Evolutionary conservation across 805 yeast species (phyloP), one percentile per base, ranked within the genome.

Genomic region (Metschnikowia baotianmanensis): DNA sequence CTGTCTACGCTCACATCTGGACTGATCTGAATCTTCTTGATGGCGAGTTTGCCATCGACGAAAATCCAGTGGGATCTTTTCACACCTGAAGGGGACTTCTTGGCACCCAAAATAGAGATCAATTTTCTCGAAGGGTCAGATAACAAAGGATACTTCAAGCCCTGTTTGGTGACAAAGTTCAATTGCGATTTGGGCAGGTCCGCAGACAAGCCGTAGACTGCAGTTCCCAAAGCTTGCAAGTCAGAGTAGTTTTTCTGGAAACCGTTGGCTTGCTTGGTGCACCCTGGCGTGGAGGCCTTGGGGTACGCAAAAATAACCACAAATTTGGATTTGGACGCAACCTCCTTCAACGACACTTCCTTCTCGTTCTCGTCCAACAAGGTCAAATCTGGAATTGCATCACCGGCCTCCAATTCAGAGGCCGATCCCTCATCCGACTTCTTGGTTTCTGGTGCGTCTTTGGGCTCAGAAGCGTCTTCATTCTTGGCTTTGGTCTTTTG

Each of bases 1-100:
- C 75, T 74, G 32, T 60, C 63, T 44, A 79, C 65, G 63, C 89
- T 82, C 21, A 46, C 57, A 40, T 70, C 74, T 1, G 74, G 74
- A 43, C 79, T 71, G 41, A 83, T 72, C 40, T 70, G 74, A 46
- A 80, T 64, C 47, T 72, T 74, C 46, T 71, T 76, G 34, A 72
- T 65, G 31, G 65, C 68, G 51, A 89, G 71, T 47, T 78, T 74
- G 11, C 96, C 96, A 56, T 87, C 82, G 30, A 73, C 77, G 61
- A 93, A 85, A 31, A 91, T 76, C 87, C 95, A 90, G 58, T 91
- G 96, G n/a, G 96, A 86, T 58, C 99, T 78, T 40, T 81, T 77
- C 36, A 84, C 78, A 5, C 96, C 95, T 15, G 71, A 63, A 23
- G 95, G 88, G 1, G 71, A 56, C 68, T 90, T 91, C 55, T 82